Conservation (phyloP, 257 asterid genomes). For the Mitragyna speciosa region DNA sequence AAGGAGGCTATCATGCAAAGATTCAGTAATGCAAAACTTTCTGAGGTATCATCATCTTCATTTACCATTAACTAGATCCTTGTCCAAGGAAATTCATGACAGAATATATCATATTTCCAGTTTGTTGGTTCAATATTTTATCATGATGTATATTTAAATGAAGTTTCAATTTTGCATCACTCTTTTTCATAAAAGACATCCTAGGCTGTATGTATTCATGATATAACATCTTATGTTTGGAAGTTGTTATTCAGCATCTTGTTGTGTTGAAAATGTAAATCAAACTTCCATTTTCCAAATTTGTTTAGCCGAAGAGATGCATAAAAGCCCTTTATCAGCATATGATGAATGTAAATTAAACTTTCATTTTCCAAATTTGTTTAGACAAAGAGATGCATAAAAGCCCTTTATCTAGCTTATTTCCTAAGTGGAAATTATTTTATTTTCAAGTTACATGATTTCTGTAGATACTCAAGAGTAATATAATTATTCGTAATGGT, state of each 20-base stretch:
- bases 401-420: slow-evolving; percentile 5
- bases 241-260: background rate
- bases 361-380: background rate
- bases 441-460: background rate
- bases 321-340: no score
- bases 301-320: background rate
- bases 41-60: slow-evolving; percentile 43
- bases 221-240: background rate
- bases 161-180: background rate
- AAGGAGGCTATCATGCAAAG: slow-evolving; percentile 57
- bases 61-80: slow-evolving; percentile 8
- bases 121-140: background rate
- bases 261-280: background rate
- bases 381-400: background rate
- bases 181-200: background rate
- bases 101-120: background rate
- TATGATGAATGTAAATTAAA: background rate
- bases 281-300: background rate
- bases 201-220: background rate
- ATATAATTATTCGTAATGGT: background rate
- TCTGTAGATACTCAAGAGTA: background rate
- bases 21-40: slow-evolving; percentile 40
- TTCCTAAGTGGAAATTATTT: background rate
- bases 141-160: background rate
- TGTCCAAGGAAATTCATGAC: background rate